phyloP scores from a whole-genome alignment of 306 rosid genomes.

The Crotalaria pallida region DNA sequence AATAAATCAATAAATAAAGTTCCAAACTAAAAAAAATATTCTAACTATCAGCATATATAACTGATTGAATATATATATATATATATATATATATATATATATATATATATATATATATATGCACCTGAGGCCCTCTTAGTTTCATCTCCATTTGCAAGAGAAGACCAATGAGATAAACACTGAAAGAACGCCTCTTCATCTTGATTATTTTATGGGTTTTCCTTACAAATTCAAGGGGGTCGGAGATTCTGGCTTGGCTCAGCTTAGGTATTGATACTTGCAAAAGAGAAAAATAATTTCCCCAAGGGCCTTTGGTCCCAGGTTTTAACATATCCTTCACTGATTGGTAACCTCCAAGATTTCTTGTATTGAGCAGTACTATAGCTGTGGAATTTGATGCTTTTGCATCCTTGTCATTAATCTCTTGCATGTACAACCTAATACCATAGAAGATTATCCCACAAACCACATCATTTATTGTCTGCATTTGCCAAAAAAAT shows the following conservation, averaged over 20 bases:
- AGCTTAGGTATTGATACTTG: conserved; percentile 43
- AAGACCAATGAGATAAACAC: conserved; percentile 24
- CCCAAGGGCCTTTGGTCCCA: conserved; percentile 37
- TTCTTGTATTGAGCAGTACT: conserved; percentile 55
- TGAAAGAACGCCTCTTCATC: conserved; percentile 39
- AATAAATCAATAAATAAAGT: not conserved
- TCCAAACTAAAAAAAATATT: not conserved
- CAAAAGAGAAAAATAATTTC: conserved; percentile 41
- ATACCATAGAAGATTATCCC: conserved; percentile 43
- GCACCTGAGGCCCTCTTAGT: conserved; percentile 50
- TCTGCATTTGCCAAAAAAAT: conserved; percentile 26
- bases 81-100: too few relatives aligned
- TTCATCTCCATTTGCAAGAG: conserved; percentile 36
- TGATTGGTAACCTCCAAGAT: conserved; percentile 32
- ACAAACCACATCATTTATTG: conserved; percentile 44
- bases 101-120: not conserved
- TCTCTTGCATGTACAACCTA: conserved; percentile 53
- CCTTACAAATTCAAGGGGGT: conserved; percentile 56
- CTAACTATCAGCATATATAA: not conserved
- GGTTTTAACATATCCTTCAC: conserved; percentile 45
- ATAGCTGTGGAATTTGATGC: conserved; percentile 37
- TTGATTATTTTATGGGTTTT: conserved; percentile 26
- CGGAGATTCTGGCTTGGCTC: conserved; percentile 12
- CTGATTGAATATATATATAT: too few relatives aligned
- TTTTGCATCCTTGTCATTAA: conserved; percentile 21